Evolutionary conservation across 495 filamentous ascomycete species (phyloP).

Genomic region (Staphylotrichum tortipilum): DNA sequence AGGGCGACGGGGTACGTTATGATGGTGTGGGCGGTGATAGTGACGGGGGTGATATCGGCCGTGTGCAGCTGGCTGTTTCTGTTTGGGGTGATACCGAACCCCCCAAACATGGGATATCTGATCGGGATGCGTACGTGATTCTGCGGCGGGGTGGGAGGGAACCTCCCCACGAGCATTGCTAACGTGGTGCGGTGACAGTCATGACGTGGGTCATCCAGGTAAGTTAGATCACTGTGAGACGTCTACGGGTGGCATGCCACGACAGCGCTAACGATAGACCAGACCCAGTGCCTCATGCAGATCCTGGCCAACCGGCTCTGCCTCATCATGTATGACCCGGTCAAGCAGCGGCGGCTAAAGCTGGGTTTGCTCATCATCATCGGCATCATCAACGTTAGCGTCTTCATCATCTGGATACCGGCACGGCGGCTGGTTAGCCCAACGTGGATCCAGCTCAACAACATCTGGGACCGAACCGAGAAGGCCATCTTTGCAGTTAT

Average conservation of each 20-base stretch:
- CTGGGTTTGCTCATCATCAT: slow-evolving; percentile 31
- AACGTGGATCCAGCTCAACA: slow-evolving; percentile 29
- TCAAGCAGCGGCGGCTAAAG: slow-evolving; percentile 23
- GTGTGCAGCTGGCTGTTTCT: slow-evolving; percentile 22
- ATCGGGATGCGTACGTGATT: slow-evolving; percentile 16
- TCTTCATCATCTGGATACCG: slow-evolving; percentile 45
- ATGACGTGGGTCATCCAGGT: slow-evolving; percentile 25
- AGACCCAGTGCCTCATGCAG: slow-evolving; percentile 38
- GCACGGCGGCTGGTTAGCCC: slow-evolving; percentile 31
- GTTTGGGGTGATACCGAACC: slow-evolving; percentile 11
- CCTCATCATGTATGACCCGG: slow-evolving; percentile 32
- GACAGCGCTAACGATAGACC: neutral
- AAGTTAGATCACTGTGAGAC: neutral
- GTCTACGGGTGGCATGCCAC: no score
- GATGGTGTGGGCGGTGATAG: slow-evolving; percentile 26
- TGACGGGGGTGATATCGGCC: slow-evolving; percentile 9
- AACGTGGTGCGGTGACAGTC: slow-evolving; percentile 4
- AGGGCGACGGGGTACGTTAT: slow-evolving; percentile 18
- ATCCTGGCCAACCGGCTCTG: slow-evolving; percentile 43
- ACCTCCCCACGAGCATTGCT: neutral
- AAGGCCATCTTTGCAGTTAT: slow-evolving; percentile 42
- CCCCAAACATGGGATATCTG: slow-evolving; percentile 20
- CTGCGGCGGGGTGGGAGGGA: no score
- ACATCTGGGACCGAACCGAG: slow-evolving; percentile 42
- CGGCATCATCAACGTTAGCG: slow-evolving; percentile 38